Evolutionary conservation across 148 eudicot species (phyloP), one percentile per base, ranked within the genome.

Genomic region (Bassia scoparia): DNA sequence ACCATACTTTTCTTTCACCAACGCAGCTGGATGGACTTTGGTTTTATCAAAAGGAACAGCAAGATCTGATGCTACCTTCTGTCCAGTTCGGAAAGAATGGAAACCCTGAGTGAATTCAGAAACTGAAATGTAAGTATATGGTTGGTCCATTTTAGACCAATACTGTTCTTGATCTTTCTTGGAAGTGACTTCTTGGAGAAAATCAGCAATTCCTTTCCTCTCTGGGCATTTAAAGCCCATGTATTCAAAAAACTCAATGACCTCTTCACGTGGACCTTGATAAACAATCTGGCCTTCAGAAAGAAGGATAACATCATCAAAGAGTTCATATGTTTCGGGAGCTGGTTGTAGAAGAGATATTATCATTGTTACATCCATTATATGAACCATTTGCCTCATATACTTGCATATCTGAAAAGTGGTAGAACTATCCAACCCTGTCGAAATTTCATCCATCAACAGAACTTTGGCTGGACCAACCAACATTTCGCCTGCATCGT

Each of bases 161-260:
- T 87, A 91, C 52, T 91, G 97, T 71, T 84, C 83, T 82, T 89
- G 97, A 66, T 91, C 94, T 67, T 89, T 91, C 74, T 63, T 81
- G 46, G 97, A 91, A 67, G 94, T 89, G 34, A 91, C 91, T 81
- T 91, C 97, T 77, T 89, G 97, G 46, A 91, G 90, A 78, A 89
- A 91, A 69, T 91, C 97, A 7, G 97, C 94, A 30, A 87, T 89
- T 43, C 90, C 97, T 83, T 91, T 91, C 61, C 97, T 81, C 35
- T 83, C 84, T 0, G 91, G 97, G 73, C 97, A 91, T 75, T 74
- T 86, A 64, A 91, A 91, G 13, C 93, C 93, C 84, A 86, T 81
- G 60, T 4, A 80, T 66, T 83, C 87, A 30, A 91, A 89, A 75
- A 89, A 91, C 30, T 86, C 86, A 2, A 89, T 82, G 60, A 86